Evolutionary conservation across 2,329 filamentous ascomycete species (phyloP).

Genomic region (Trichoderma asperellum): DNA sequence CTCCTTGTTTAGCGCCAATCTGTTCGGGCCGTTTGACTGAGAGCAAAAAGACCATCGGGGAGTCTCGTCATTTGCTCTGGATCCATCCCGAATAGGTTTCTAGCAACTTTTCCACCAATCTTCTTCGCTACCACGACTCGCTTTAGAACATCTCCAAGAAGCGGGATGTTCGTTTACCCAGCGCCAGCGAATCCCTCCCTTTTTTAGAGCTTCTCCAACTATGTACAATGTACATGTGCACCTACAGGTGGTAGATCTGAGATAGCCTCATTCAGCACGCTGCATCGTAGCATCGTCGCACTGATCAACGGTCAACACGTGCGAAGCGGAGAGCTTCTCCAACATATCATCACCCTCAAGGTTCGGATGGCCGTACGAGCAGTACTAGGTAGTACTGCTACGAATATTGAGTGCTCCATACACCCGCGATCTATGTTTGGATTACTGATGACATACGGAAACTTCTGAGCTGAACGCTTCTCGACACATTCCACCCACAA

Average conservation of each 20-base stretch:
- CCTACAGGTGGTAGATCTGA: not conserved
- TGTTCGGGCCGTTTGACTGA: constrained; percentile 27
- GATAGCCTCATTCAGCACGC: constrained; percentile 2
- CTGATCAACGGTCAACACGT: constrained; percentile 12
- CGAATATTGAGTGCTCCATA: not conserved
- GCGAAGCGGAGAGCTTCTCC: constrained; percentile 17
- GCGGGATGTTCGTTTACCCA: not conserved
- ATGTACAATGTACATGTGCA: not conserved
- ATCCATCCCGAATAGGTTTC: not conserved
- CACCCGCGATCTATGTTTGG: not conserved
- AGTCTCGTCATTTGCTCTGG: constrained; percentile 19
- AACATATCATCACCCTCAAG: constrained; percentile 3
- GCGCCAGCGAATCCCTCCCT: not conserved
- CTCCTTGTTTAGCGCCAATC: constrained; percentile 20
- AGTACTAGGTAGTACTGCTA: not conserved
- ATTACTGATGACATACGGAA: not conserved
- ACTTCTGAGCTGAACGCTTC: not conserved
- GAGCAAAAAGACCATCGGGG: constrained; percentile 25
- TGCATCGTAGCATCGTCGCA: constrained; percentile 23
- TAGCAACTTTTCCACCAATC: constrained; percentile 24
- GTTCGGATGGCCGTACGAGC: not conserved
- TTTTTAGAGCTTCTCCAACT: constrained; percentile 7
- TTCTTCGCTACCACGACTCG: not conserved
- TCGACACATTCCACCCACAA: not conserved
- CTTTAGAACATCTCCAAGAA: not conserved